Base-by-base conservation (phyloP, 2,329 filamentous ascomycete genomes). In the Claviceps pazoutovae region DNA sequence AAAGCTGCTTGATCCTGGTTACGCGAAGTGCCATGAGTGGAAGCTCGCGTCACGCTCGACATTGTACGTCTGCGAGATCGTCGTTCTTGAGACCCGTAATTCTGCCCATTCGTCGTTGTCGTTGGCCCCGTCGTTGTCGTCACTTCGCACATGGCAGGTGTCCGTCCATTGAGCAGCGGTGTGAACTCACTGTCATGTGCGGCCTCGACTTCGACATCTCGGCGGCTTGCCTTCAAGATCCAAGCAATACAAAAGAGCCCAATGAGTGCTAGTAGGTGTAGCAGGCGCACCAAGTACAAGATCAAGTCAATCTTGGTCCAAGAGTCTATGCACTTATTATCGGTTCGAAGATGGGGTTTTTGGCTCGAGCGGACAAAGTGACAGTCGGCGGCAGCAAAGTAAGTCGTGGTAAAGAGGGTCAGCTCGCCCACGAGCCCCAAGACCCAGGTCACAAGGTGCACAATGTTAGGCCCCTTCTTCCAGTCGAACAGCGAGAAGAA, bases 401-500 rank as follows among this genome's bases (percentile, higher is more conserved):
- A 71, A 34, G 85, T 86, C 50, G 80, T 77, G 47, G 76, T 75
- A 54, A 93, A 74, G 39, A 97, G 80, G 48, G 82, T 70, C 23
- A 84, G 59, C 66, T 98, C 93, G 55, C 88, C 76, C 26, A 79
- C 66, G n/a, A 88, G 65, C 26, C 83, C 83, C 44, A 88, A 68
- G 43, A 75, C 65, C 93, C 93, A 98, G 59, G 88, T 82, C 46
- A 84, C 68, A 52, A 91, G 78, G 67, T 96, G 89, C 50, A 87
- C 82, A 46, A 82, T 72, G 48, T 84, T 90, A 0, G 93, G 93
- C 13, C 86, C 86, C 37, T 88, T 83, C 56, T 80, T 82, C 62
- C 85, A 86, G 66, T 96, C 90, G 61, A 95, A 75, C 53, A 97
- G 78, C 34, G 89, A 89, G 61, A 96, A 84, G 58, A 94, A 76